A percentile compares a stretch with the other conserved stretches of the same genome.
phyloP scores from a whole-genome alignment of 2,329 filamentous ascomycete species.

The Raffaelea ambrosiae region DNA sequence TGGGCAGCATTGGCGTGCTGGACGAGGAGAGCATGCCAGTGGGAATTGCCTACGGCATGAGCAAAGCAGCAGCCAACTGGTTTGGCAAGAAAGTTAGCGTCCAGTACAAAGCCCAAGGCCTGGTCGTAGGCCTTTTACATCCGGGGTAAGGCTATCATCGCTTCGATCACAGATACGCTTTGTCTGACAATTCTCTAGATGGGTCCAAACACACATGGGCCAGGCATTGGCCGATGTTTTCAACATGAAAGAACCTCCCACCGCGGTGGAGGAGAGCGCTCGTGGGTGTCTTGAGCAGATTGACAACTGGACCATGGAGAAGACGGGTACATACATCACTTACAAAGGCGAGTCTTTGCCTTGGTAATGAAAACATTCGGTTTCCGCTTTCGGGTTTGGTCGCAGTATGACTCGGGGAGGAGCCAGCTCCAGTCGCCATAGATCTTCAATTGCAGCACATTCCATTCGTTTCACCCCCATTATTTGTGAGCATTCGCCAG shows the following conservation, averaged over 20 bases:
- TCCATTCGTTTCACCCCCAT: too few species aligned
- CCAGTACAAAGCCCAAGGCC: constrained; percentile 9
- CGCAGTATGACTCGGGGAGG: too few species aligned
- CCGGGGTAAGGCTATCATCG: too few species aligned
- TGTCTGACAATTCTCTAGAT: too few species aligned
- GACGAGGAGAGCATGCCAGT: constrained; percentile 14
- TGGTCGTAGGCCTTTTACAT: constrained; percentile 19
- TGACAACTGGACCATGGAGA: constrained; percentile 6
- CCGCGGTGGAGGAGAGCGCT: constrained; percentile 15
- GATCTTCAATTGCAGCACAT: too few species aligned
- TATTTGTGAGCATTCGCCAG: too few species aligned
- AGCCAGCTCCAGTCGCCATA: too few species aligned
- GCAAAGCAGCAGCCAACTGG: constrained; percentile 20
- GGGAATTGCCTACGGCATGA: constrained; percentile 18
- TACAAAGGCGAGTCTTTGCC: constrained; percentile 15
- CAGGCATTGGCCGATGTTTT: constrained; percentile 17
- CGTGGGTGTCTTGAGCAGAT: constrained; percentile 14
- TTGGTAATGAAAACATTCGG: too few species aligned
- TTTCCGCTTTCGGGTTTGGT: too few species aligned
- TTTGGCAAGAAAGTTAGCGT: constrained; percentile 16
- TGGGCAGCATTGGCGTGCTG: constrained; percentile 17
- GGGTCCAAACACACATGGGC: constrained; percentile 17
- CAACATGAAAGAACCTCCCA: constrained; percentile 15
- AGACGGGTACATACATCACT: constrained; percentile 12
- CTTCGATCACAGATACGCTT: too few species aligned